These are phyloP conservation scores for Aureobasidium sp. DNA, from an alignment of 2,329 filamentous ascomycete genomes.

Conservation along the genomic window DNA sequence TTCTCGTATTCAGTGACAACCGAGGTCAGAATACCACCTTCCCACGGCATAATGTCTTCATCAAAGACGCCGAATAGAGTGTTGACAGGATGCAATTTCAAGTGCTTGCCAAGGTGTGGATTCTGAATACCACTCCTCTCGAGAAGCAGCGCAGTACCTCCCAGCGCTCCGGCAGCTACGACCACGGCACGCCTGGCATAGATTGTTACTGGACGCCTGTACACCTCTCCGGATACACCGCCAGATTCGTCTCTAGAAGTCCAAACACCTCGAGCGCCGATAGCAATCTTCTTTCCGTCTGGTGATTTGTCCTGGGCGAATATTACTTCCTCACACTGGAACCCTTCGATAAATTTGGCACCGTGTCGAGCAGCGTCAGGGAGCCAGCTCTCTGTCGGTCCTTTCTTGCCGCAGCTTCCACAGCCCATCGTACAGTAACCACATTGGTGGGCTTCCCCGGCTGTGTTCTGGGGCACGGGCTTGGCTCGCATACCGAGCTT, in stretches of 20 bases:
- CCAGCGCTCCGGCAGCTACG: constrained; percentile 63
- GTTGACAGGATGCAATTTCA: constrained; percentile 68
- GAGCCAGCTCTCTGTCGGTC: constrained; percentile 67
- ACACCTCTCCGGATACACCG: constrained; percentile 44
- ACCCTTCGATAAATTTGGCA: constrained; percentile 76
- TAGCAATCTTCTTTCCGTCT: constrained; percentile 47
- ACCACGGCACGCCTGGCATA: constrained; percentile 68
- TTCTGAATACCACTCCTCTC: constrained; percentile 74
- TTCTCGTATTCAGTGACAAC: constrained; percentile 65
- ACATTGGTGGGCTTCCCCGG: constrained; percentile 64
- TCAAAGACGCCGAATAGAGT: constrained; percentile 54
- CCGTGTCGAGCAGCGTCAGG: constrained; percentile 71
- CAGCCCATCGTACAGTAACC: constrained; percentile 54
- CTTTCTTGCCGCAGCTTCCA: constrained; percentile 63
- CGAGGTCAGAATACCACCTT: constrained; percentile 70
- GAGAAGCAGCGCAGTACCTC: constrained; percentile 65
- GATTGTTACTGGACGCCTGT: constrained; percentile 54
- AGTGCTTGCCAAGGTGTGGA: constrained; percentile 68
- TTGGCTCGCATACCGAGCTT: constrained; percentile 65
- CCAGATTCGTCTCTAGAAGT: constrained; percentile 58
- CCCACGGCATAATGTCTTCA: constrained; percentile 53
- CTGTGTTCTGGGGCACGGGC: constrained; percentile 71
- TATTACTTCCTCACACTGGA: constrained; percentile 59
- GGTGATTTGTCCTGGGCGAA: constrained; percentile 47
- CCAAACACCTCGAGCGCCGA: constrained; percentile 69